Percentiles rank a stretch among this genome's conserved stretches.
These are phyloP conservation scores for Schrenkiella parvula DNA, from an alignment of 345 rosid species.

Conservation along the genomic window DNA sequence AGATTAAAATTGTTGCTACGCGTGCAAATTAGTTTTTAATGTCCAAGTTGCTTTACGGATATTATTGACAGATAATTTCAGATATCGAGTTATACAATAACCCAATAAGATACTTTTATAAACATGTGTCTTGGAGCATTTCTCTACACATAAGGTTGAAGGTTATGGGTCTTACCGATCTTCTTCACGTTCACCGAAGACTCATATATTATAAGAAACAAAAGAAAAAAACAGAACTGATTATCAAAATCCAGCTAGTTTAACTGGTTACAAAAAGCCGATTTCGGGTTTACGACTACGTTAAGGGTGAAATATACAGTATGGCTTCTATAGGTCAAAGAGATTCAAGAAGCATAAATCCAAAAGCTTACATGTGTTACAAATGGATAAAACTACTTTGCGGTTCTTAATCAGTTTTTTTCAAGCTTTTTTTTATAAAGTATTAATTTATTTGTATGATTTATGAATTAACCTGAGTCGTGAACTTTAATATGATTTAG, in stretches of 20 bases:
- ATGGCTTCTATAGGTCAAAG: neutral
- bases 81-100: neutral
- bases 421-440: neutral
- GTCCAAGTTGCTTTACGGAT: slow-evolving; percentile 19
- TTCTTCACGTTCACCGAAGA: neutral
- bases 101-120: neutral
- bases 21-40: slow-evolving; percentile 19
- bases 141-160: neutral
- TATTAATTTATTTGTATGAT: neutral
- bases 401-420: neutral
- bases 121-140: neutral
- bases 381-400: neutral
- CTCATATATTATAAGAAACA: neutral
- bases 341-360: neutral
- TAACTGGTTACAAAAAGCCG: neutral
- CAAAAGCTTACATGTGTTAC: neutral
- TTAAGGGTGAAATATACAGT: neutral
- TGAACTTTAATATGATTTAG: neutral
- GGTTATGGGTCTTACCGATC: slow-evolving; percentile 1
- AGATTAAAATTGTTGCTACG: slow-evolving; percentile 20
- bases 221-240: neutral
- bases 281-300: neutral
- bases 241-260: neutral
- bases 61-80: slow-evolving; percentile 7
- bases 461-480: neutral